Percentiles rank a stretch among this genome's conserved stretches.
phyloP scores from a whole-genome alignment of 2,329 filamentous ascomycete genomes.

The Colletotrichum destructivum region DNA sequence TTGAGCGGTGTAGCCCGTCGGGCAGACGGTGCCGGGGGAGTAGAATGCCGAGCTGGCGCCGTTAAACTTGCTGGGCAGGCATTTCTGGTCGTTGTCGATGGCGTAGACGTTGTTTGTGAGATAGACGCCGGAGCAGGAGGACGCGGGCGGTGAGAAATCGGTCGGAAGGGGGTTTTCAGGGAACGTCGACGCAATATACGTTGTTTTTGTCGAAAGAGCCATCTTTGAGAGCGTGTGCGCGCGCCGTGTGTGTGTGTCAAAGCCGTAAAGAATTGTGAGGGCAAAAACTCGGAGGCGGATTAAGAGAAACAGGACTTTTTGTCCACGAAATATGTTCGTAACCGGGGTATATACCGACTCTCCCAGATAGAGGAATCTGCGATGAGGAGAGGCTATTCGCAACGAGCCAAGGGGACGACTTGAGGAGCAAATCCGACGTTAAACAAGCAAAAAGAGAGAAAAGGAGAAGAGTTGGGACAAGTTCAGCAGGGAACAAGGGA shows the following conservation, averaged over 20 bases:
- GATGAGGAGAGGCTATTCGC: constrained; percentile 7
- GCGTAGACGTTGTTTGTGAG: constrained; percentile 40
- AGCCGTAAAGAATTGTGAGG: background rate
- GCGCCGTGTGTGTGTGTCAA: background rate
- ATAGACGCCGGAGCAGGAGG: constrained; percentile 43
- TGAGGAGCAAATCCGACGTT: background rate
- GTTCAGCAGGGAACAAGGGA: constrained; percentile 2
- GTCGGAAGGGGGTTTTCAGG: constrained; percentile 45
- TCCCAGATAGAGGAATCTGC: background rate
- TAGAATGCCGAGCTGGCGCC: constrained; percentile 43
- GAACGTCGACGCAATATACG: constrained; percentile 39
- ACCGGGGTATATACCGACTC: background rate
- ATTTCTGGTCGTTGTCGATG: constrained; percentile 43
- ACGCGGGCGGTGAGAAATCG: constrained; percentile 41
- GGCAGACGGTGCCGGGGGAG: constrained; percentile 31
- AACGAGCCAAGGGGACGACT: background rate
- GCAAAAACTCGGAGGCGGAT: too few relatives aligned
- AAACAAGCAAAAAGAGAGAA: background rate
- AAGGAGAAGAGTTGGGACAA: background rate
- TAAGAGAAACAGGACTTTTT: background rate
- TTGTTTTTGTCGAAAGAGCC: constrained; percentile 31
- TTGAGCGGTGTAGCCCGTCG: constrained; percentile 44
- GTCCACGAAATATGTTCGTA: background rate
- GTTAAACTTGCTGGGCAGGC: constrained; percentile 44
- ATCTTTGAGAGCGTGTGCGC: background rate